Percentiles rank a stretch among this genome's conserved stretches.
Evolutionary conservation across 768 basidiomycete species (phyloP).

Genomic region (Sporobolomyces phaffii): DNA sequence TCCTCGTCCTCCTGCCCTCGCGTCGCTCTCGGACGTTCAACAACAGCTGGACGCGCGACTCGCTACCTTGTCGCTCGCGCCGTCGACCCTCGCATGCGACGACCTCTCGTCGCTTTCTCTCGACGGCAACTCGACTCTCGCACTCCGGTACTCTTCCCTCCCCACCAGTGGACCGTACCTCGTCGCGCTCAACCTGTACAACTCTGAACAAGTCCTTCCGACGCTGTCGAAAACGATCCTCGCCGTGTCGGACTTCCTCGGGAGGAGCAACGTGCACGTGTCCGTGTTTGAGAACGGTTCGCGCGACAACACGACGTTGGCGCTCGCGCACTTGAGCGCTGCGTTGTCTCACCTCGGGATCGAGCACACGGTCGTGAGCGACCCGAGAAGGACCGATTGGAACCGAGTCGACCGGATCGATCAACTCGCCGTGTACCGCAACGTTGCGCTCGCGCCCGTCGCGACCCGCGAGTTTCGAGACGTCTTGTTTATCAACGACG

Average conservation of each 20-base stretch:
- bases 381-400: constrained; percentile 35
- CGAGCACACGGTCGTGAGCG: constrained; percentile 37
- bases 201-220: constrained; percentile 38
- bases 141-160: constrained; percentile 3
- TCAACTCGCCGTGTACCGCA: constrained; percentile 41
- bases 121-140: not conserved
- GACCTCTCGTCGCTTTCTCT: not conserved
- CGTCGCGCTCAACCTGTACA: constrained; percentile 43
- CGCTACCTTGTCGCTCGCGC: not conserved
- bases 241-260: constrained; percentile 36
- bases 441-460: constrained; percentile 41
- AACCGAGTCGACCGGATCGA: constrained; percentile 41
- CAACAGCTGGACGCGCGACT: constrained; percentile 6
- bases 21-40: constrained; percentile 1
- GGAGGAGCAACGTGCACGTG: constrained; percentile 36
- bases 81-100: not conserved
- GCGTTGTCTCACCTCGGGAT: constrained; percentile 27
- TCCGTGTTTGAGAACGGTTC: constrained; percentile 44
- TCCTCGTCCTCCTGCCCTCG: not conserved
- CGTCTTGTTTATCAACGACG: constrained; percentile 43
- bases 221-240: constrained; percentile 35
- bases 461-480: constrained; percentile 8
- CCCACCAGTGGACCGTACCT: constrained; percentile 19
- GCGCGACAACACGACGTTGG: constrained; percentile 39
- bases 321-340: constrained; percentile 37